Conservation (phyloP, 768 basidiomycete species). For the Podaxis sp. region DNA sequence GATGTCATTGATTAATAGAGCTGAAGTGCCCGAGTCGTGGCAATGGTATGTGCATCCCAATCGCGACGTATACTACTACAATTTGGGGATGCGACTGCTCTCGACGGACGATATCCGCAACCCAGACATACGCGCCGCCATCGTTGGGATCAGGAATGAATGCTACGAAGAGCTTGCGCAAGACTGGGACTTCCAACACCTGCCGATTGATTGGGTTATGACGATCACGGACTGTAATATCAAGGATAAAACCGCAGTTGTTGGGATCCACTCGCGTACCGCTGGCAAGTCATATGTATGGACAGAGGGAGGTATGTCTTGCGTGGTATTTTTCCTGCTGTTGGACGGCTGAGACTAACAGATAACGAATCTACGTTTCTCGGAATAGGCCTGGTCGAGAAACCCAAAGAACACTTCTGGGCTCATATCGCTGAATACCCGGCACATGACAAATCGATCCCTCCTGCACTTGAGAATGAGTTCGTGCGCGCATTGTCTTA, state of each 20-base stretch:
- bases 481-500: slow-evolving; percentile 32
- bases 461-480: slow-evolving; percentile 32
- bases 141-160: slow-evolving; percentile 36
- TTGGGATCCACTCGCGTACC: slow-evolving; percentile 38
- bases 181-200: slow-evolving; percentile 26
- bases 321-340: neutral
- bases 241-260: slow-evolving; percentile 28
- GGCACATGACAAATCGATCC: slow-evolving; percentile 37
- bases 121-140: slow-evolving; percentile 29
- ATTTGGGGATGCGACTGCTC: slow-evolving; percentile 33
- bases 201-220: slow-evolving; percentile 41
- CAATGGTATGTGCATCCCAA: slow-evolving; percentile 40
- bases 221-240: slow-evolving; percentile 36
- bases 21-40: slow-evolving; percentile 31
- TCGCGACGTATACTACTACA: slow-evolving; percentile 45
- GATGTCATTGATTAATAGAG: slow-evolving; percentile 17
- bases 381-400: slow-evolving; percentile 27
- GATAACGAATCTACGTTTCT: neutral
- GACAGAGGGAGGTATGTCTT: slow-evolving; percentile 32
- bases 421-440: slow-evolving; percentile 43
- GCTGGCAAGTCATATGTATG: slow-evolving; percentile 33
- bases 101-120: slow-evolving; percentile 41
- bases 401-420: slow-evolving; percentile 38
- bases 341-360: neutral
- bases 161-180: slow-evolving; percentile 34